Evolutionary conservation across 768 basidiomycete genomes (phyloP).

Genomic region (Dioszegia hungarica): DNA sequence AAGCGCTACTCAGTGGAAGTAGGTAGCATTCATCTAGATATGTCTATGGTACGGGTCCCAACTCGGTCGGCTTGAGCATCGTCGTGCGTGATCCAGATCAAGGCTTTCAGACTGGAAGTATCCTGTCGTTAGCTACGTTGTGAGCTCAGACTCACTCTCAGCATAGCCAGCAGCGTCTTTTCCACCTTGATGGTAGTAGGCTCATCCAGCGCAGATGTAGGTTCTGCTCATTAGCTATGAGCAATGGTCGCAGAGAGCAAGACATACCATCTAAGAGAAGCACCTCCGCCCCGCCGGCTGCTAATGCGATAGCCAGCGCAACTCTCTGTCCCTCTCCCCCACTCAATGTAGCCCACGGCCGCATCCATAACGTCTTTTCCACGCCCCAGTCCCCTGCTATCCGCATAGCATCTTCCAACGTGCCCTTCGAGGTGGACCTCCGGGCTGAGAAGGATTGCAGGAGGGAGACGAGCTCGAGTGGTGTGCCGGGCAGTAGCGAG

Average conservation of each 20-base stretch:
- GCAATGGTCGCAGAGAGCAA: background rate
- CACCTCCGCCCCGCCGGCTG: slow-evolving; percentile 69
- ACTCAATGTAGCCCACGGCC: slow-evolving; percentile 72
- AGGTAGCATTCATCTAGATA: slow-evolving; percentile 2
- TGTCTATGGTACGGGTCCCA: slow-evolving; percentile 57
- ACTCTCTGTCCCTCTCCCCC: slow-evolving; percentile 84
- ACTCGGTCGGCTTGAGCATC: slow-evolving; percentile 70
- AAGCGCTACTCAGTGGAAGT: background rate
- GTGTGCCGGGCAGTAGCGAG: slow-evolving; percentile 76
- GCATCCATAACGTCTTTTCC: slow-evolving; percentile 65
- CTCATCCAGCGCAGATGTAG: slow-evolving; percentile 80
- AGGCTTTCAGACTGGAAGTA: slow-evolving; percentile 54
- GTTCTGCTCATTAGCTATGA: slow-evolving; percentile 61
- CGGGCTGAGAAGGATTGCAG: slow-evolving; percentile 58
- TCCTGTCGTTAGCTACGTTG: slow-evolving; percentile 6
- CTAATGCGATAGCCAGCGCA: slow-evolving; percentile 69
- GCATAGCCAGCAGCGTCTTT: slow-evolving; percentile 55
- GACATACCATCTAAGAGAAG: slow-evolving; percentile 55
- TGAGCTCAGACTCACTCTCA: slow-evolving; percentile 46
- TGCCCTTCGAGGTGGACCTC: slow-evolving; percentile 15
- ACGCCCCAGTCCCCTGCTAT: slow-evolving; percentile 66
- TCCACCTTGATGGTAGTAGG: slow-evolving; percentile 66
- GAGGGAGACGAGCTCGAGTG: slow-evolving; percentile 63
- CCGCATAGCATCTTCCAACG: slow-evolving; percentile 48
- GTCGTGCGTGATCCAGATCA: slow-evolving; percentile 86